phyloP scores from a whole-genome alignment of 1,284 basidiomycete species.

The Rhodofomes roseus region DNA sequence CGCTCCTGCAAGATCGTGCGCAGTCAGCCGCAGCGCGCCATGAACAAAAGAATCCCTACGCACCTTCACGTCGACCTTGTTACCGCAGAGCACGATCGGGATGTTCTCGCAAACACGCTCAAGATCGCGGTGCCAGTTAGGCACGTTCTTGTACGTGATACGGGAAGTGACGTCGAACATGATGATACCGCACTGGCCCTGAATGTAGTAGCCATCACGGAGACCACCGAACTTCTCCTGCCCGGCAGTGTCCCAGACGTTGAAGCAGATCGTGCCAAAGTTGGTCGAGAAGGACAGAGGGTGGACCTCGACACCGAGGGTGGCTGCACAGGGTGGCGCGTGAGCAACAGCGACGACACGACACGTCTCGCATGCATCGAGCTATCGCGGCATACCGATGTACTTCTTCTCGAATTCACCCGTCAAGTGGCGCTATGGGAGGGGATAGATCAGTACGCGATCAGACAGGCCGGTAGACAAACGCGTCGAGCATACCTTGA shows the following conservation, averaged over 20 bases:
- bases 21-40: neutral
- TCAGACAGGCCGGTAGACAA: slow-evolving; percentile 29
- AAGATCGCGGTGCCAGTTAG: slow-evolving; percentile 99
- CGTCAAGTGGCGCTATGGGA: slow-evolving; percentile 89
- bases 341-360: slow-evolving; percentile 7
- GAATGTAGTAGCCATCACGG: slow-evolving; percentile 97
- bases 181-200: slow-evolving; percentile 99
- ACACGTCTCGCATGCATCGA: neutral
- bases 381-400: slow-evolving; percentile 66
- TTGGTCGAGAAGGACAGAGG: slow-evolving; percentile 96
- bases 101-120: slow-evolving; percentile 99
- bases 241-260: slow-evolving; percentile 99
- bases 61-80: slow-evolving; percentile 99
- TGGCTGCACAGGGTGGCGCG: slow-evolving; percentile 55
- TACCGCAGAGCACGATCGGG: slow-evolving; percentile 98
- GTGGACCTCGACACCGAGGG: slow-evolving; percentile 99
- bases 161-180: slow-evolving; percentile 99
- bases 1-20: slow-evolving; percentile 68
- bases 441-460: slow-evolving; percentile 52
- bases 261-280: slow-evolving; percentile 98
- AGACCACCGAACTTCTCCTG: slow-evolving; percentile 99
- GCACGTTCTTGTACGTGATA: slow-evolving; percentile 99
- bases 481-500: slow-evolving; percentile 65
- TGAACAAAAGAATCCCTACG: slow-evolving; percentile 19
- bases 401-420: slow-evolving; percentile 99